Base-by-base conservation (phyloP, 495 filamentous ascomycete species). In the Aspergillus kassunensis region DNA sequence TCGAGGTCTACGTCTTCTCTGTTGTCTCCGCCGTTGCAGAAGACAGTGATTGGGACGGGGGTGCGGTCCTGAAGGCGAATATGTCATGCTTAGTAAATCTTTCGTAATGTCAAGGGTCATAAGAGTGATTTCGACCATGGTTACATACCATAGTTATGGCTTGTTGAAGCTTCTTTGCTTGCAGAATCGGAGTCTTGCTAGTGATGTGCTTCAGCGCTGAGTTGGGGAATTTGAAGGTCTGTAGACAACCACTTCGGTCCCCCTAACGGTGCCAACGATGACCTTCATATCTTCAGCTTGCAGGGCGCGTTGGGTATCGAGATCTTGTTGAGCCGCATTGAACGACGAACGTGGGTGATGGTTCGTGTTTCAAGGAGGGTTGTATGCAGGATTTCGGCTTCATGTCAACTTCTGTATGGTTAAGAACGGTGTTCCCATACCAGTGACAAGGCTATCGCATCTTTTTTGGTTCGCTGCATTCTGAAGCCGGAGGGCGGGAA, bases 251-350 rank as follows among this genome's bases (percentile, higher is more conserved):
- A 13, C 11, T 16, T 13, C 15, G 11, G 2, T 23, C 10, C 15
- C 29, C 13, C n/a, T 23, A 11, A 42, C 39, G 3, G 30, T 29
- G 19, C 9, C 19, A 23, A 24, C 8, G 4, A 8, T 19, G 29
- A 4, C 19, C 18, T 35, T 46, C 44, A 46, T 46, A 46, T 35
- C 30, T 46, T 24, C 27, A 13, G 1, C 44, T 21, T n/a, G 27
- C 9, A 45, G 43, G 9, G 27, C 12, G 18, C 15, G 29, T 35
- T 46, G 44, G 44, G 44, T 24, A 35, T 35, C 30, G 35, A 20
- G 18, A 15, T 46, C 18, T 9, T 33, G 29, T 46, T 46, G 44
- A 46, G 44, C 44, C 44, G 44, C 44, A 46, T 46, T 24, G 19
- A 8, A 35, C 23, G n/a, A n/a, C n/a, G n/a, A n/a, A n/a, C n/a